Percentiles rank a stretch among this genome's conserved stretches.
Conservation (phyloP, 331 rosid species). For the Phaseolus coccineus region DNA sequence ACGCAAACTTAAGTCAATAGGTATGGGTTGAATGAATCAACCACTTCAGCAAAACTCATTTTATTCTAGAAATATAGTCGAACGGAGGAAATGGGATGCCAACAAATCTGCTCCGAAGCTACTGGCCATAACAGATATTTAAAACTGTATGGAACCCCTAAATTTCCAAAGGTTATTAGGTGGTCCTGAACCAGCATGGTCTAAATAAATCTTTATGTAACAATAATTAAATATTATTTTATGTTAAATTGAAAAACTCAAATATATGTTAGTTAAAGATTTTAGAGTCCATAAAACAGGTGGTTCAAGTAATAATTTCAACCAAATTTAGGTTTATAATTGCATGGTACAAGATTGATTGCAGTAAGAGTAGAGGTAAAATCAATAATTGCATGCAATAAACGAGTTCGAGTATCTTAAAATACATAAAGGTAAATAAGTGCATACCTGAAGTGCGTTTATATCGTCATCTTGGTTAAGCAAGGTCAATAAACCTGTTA, state of each 20-base stretch:
- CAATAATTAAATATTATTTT: no score
- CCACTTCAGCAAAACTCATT: not conserved
- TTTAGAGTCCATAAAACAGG: no score
- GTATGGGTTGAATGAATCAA: not conserved
- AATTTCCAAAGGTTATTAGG: no score
- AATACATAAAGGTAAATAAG: not conserved
- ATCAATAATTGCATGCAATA: constrained; percentile 24
- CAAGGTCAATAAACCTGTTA: constrained; percentile 85
- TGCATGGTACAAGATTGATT: no score
- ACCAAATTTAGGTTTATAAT: no score
- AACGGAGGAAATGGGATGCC: not conserved
- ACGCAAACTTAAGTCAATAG: constrained; percentile 6
- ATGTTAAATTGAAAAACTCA: no score
- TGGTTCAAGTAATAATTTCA: no score
- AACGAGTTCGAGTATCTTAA: not conserved
- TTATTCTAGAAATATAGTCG: constrained; percentile 2
- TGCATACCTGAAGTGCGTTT: constrained; percentile 85
- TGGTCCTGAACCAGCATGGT: no score
- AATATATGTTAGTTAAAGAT: no score
- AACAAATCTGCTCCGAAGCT: not conserved
- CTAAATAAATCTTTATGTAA: no score
- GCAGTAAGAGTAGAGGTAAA: not conserved
- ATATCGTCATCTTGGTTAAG: constrained; percentile 86
- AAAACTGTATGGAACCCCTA: not conserved
- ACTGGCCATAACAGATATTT: not conserved